Evolutionary conservation across 2,329 filamentous ascomycete genomes (phyloP), one percentile per base, ranked within the genome.

Genomic region (Malbranchea zuffiana): DNA sequence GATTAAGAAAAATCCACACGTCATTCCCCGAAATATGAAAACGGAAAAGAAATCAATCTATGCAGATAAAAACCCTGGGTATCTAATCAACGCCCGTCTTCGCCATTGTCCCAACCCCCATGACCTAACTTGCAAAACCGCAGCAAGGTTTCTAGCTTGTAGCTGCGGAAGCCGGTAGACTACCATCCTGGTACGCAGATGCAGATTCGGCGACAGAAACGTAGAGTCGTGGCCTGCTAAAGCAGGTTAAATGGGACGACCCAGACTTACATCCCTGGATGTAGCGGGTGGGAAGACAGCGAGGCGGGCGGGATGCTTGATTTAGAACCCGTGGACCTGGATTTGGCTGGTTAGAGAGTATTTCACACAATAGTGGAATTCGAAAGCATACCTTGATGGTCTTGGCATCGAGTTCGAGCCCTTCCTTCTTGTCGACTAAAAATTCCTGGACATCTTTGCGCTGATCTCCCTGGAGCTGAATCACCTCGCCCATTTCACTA

Each of bases 391-490:
- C 83, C 76, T 96, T 95, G 71, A 96, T 94, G 68, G 81, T 92
- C 78, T 95, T 93, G 65, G 79, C 74, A 68, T 95, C 85, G 61
- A 95, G 80, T 65, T 84, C 85, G 56, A 96, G 75, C 57, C 88
- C 88, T 60, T 87, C 83, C 67, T 87, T 85, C 75, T 93, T 92
- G 71, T 94, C 83, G 68, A 79, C 78, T 66, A 96, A 79, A 72
- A 96, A 98, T 61, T 95, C 86, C 66, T 92, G 83, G 63, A 95
- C 83, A 77, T 94, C 86, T 71, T 93, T 93, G 69, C 90, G 88
- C 74, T 98, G 90, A 66, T 98, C 90, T 58, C 90, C 90, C 69
- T 98, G 90, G 60, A 98, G 82, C 75, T 98, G 90, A 62, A 98
- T 95, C 75, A 96, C 88, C 74, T 96, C 87, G 63, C 88, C 88